These are phyloP conservation scores for Neonothopanus nambi DNA, from an alignment of 1,284 basidiomycete genomes.

Conservation along the genomic window DNA sequence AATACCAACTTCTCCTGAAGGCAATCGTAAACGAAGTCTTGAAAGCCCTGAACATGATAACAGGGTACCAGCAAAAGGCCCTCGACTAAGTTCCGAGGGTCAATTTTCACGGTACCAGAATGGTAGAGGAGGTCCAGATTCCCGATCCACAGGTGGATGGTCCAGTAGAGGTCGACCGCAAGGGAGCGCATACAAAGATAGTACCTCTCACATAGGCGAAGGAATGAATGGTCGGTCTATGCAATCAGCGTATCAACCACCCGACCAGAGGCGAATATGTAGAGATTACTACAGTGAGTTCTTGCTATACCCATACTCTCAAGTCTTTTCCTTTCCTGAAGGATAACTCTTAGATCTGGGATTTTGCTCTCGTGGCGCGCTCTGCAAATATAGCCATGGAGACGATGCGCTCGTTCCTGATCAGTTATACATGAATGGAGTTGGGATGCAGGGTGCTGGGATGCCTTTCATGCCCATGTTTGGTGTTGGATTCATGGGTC, in stretches of 20 bases:
- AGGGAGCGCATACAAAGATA: slow-evolving; percentile 30
- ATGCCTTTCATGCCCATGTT: slow-evolving; percentile 73
- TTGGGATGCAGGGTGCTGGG: slow-evolving; percentile 27
- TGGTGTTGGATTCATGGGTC: slow-evolving; percentile 41
- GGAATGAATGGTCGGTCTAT: slow-evolving; percentile 34
- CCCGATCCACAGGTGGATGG: slow-evolving; percentile 41
- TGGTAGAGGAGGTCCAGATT: slow-evolving; percentile 41
- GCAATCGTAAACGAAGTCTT: slow-evolving; percentile 62
- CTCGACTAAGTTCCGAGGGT: slow-evolving; percentile 60
- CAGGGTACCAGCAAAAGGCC: slow-evolving; percentile 65
- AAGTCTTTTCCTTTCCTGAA: slow-evolving; percentile 4
- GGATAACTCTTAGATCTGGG: slow-evolving; percentile 66
- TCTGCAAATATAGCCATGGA: slow-evolving; percentile 91
- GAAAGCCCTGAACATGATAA: slow-evolving; percentile 61
- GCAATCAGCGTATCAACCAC: slow-evolving; percentile 58
- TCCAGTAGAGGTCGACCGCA: slow-evolving; percentile 31
- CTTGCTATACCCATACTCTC: slow-evolving; percentile 5
- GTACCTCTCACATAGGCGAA: slow-evolving; percentile 40
- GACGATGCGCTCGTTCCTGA: slow-evolving; percentile 76
- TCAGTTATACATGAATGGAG: slow-evolving; percentile 58
- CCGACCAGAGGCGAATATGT: slow-evolving; percentile 72
- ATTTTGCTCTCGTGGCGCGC: slow-evolving; percentile 87
- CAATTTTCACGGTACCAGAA: slow-evolving; percentile 62
- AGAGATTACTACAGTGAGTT: slow-evolving; percentile 87
- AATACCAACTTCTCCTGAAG: slow-evolving; percentile 43